Evolutionary conservation across 1,139 yeast species (phyloP), one percentile per base, ranked within the genome.

Genomic region (Pneumocystis oryctolagi): DNA sequence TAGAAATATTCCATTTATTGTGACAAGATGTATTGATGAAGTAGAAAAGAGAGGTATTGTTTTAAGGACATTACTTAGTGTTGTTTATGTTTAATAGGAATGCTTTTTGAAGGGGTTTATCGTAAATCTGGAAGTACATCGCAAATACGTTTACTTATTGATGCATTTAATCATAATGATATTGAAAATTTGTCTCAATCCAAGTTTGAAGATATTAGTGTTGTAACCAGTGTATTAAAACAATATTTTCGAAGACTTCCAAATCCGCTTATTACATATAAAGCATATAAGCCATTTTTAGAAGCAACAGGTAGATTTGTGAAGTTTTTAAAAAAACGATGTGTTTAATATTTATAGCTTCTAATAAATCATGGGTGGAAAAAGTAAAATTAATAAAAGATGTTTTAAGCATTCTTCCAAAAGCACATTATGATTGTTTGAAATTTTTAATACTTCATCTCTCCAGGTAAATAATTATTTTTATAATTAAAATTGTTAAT

Each of bases 51-150:
- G 89, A 67, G 90, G 95, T 9, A 20, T 8, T 3, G 12, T 20
- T 57, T 30, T 35, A 20, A 18, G 18, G 6, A 8, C 12, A 3
- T n/a, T 20, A 25, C 25, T 47, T 47, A 47, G 4, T 25, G 12
- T 39, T 25, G 14, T 39, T 57, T 28, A 35, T 35, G 12, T 57
- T 35, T 35, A 20, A 35, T 30, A 57, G 59, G 59, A 28, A 72
- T 87, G 69, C 83, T 79, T 60, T 76, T 79, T 57, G 97, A 90
- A 73, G 98, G 98, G 5, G 80, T 92, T 56, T 92, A 92, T 75
- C 80, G 98, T 69, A 86, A 90, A 67, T 86, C 95, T 30, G 98
- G 97, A 1, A 89, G 92, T 5, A 82, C 86, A 65, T 82, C 92
- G 16, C 88, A 89, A 62, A 82, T 88, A 67, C 84, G 81, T 64